These are phyloP conservation scores for Hypoxylon sp. DNA, from an alignment of 2,329 filamentous ascomycete species.

Conservation along the genomic window DNA sequence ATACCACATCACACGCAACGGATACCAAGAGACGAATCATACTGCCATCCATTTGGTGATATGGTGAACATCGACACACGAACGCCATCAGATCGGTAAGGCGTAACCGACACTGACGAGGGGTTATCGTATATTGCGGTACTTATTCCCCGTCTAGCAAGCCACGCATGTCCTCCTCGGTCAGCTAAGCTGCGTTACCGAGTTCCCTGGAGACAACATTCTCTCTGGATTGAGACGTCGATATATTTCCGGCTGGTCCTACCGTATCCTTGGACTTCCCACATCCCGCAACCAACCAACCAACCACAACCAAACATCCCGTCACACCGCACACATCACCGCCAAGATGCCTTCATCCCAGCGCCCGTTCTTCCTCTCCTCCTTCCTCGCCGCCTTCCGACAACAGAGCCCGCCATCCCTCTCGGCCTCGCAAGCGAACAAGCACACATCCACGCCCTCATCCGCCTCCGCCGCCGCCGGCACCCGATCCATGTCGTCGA, in stretches of 20 bases:
- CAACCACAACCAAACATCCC: not conserved
- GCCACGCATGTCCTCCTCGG: slow-evolving; percentile 23
- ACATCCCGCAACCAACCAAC: slow-evolving; percentile 2
- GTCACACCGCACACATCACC: not conserved
- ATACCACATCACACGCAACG: slow-evolving; percentile 6
- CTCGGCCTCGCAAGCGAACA: slow-evolving; percentile 49
- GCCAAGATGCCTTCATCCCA: slow-evolving; percentile 50
- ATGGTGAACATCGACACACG: not conserved
- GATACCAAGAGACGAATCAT: not conserved
- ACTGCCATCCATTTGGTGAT: not conserved
- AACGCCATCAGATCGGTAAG: not conserved
- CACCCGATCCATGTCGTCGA: slow-evolving; percentile 43
- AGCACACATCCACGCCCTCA: slow-evolving; percentile 43
- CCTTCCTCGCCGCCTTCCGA: slow-evolving; percentile 52
- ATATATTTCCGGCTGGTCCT: not conserved
- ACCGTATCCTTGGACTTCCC: not conserved
- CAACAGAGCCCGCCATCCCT: slow-evolving; percentile 46
- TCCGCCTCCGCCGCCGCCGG: slow-evolving; percentile 29
- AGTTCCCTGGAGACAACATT: not conserved
- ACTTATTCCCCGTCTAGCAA: slow-evolving; percentile 4
- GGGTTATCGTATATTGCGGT: not conserved
- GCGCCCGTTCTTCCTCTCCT: slow-evolving; percentile 52
- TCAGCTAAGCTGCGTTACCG: not conserved
- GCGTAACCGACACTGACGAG: not conserved
- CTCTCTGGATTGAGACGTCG: not conserved